Evolutionary conservation across 305 asterid genomes (phyloP).

Genomic region (Withania somnifera): DNA sequence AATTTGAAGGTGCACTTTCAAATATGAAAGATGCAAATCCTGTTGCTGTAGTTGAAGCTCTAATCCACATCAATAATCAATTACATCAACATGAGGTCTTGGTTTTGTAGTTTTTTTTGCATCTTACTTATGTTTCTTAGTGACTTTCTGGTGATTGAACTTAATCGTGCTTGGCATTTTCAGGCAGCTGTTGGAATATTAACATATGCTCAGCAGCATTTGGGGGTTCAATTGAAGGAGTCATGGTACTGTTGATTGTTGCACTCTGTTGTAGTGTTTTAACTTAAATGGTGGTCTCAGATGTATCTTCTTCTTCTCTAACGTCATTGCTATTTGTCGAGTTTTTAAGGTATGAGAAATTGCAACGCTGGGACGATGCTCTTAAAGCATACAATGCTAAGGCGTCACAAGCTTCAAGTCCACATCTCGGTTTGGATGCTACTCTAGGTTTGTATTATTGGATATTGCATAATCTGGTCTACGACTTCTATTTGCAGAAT

Average conservation of each 20-base stretch:
- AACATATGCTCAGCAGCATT: constrained; percentile 88
- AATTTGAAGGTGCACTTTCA: constrained; percentile 86
- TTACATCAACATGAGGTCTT: constrained; percentile 95
- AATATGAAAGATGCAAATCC: constrained; percentile 90
- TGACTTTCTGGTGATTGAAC: background rate
- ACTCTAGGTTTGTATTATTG: constrained; percentile 63
- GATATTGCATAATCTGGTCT: constrained; percentile 6
- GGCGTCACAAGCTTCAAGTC: constrained; percentile 75
- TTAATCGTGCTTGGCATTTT: constrained; percentile 8
- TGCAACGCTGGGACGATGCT: constrained; percentile 99
- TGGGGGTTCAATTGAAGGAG: constrained; percentile 94
- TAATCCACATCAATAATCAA: constrained; percentile 95
- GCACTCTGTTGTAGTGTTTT: background rate
- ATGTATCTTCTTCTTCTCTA: background rate
- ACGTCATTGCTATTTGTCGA: background rate
- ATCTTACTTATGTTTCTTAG: background rate
- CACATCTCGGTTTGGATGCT: constrained; percentile 81
- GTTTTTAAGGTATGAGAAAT: constrained; percentile 79
- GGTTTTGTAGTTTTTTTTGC: constrained; percentile 6
- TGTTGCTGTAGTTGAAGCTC: constrained; percentile 94
- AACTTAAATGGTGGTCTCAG: background rate
- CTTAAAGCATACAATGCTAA: constrained; percentile 93
- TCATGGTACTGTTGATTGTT: constrained; percentile 56
- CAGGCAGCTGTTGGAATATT: constrained; percentile 99
- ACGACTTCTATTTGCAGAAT: background rate